phyloP scores from a whole-genome alignment of 257 asterid species.

The Solanum pennellii region DNA sequence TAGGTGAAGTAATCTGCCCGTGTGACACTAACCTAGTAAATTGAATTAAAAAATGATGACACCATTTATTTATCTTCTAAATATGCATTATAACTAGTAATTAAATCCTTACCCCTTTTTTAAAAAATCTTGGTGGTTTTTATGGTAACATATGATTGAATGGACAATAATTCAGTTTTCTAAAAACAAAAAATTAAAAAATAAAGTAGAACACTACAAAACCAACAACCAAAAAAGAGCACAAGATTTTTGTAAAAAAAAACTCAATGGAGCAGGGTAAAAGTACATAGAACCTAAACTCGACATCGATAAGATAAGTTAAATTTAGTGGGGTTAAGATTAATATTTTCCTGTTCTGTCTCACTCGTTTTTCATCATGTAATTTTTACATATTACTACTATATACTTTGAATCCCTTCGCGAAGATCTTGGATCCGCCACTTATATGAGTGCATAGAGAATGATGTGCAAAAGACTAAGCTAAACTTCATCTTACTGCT shows the following conservation, averaged over 20 bases:
- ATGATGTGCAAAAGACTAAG: neutral
- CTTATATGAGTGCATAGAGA: neutral
- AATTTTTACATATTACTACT: neutral
- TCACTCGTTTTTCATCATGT: neutral
- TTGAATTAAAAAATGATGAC: neutral
- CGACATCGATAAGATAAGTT: neutral
- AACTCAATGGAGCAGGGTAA: neutral
- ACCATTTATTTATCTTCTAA: neutral
- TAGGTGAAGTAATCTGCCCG: too few relatives aligned
- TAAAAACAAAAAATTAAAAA: too few relatives aligned
- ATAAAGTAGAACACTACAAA: neutral
- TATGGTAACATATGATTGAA: neutral
- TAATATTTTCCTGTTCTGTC: neutral
- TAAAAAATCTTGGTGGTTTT: neutral
- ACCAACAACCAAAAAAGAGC: neutral
- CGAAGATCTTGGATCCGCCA: neutral
- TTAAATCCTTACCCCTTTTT: neutral
- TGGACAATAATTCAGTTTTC: neutral
- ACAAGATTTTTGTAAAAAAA: neutral
- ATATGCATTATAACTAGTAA: neutral
- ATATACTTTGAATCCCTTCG: neutral
- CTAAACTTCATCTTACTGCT: neutral
- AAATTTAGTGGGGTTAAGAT: neutral
- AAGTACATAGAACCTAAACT: neutral
- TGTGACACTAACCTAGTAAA: neutral